Conservation (phyloP, 768 basidiomycete species). For the Crassisporium funariophilum region DNA sequence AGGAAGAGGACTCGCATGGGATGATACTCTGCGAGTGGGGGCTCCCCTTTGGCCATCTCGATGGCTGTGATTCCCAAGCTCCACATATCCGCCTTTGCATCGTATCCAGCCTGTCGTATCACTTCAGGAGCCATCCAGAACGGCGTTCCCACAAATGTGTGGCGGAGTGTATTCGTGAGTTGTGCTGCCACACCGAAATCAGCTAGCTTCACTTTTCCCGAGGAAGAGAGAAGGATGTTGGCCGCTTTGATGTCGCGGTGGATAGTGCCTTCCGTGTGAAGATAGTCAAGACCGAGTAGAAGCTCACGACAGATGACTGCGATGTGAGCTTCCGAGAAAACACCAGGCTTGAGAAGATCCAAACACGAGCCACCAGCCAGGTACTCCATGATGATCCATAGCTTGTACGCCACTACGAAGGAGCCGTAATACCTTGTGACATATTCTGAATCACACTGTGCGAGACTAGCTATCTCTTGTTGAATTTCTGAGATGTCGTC, state of each 20-base stretch:
- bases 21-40: conserved; percentile 95
- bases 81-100: conserved; percentile 97
- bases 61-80: conserved; percentile 97
- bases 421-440: conserved; percentile 97
- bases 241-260: conserved; percentile 99
- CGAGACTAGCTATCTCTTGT: conserved; percentile 95
- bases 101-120: conserved; percentile 95
- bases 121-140: conserved; percentile 99
- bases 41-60: conserved; percentile 97
- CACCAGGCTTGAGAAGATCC: conserved; percentile 90
- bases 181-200: conserved; percentile 99
- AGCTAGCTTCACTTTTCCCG: conserved; percentile 94
- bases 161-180: conserved; percentile 88
- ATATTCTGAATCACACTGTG: conserved; percentile 94
- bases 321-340: conserved; percentile 91
- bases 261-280: conserved; percentile 95
- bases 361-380: conserved; percentile 98
- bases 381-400: conserved; percentile 99
- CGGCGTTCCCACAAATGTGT: conserved; percentile 97
- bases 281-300: conserved; percentile 89
- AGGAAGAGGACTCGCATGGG: conserved; percentile 98
- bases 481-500: conserved; percentile 99
- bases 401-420: conserved; percentile 94
- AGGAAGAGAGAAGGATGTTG: conserved; percentile 87
- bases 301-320: conserved; percentile 94